These are phyloP conservation scores for Candida pini DNA, from an alignment of 805 yeast species.

Conservation along the genomic window DNA sequence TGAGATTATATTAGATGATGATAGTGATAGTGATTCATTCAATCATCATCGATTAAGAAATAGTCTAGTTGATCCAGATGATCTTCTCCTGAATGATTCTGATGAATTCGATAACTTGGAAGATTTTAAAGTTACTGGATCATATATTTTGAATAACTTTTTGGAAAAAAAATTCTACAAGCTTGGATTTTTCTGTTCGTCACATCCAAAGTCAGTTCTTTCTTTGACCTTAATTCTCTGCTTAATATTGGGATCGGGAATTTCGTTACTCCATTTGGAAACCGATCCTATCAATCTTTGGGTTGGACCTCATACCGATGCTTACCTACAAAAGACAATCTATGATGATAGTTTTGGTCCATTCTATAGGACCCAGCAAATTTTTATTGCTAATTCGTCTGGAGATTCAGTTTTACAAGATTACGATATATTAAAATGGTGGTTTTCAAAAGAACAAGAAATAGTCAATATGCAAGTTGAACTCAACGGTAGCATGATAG, in stretches of 20 bases:
- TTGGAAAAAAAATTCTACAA: constrained; percentile 43
- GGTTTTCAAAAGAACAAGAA: constrained; percentile 73
- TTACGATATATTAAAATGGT: constrained; percentile 76
- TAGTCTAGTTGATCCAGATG: not conserved
- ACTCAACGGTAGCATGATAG: constrained; percentile 10
- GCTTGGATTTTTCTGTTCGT: constrained; percentile 56
- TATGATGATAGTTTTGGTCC: constrained; percentile 86
- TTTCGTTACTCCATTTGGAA: constrained; percentile 53
- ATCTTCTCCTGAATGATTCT: constrained; percentile 9
- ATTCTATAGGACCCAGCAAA: constrained; percentile 83
- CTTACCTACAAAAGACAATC: constrained; percentile 57
- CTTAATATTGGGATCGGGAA: constrained; percentile 45
- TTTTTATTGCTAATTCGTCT: constrained; percentile 63
- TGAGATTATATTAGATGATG: constrained; percentile 1
- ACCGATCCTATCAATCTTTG: constrained; percentile 78
- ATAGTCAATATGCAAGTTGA: constrained; percentile 32
- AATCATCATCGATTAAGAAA: not conserved
- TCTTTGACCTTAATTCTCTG: constrained; percentile 36
- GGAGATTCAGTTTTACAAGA: constrained; percentile 57
- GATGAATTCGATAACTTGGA: constrained; percentile 17
- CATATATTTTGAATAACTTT: constrained; percentile 43
- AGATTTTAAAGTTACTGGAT: constrained; percentile 22
- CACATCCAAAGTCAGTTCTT: constrained; percentile 51
- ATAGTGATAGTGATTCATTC: constrained; percentile 1
- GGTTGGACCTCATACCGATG: constrained; percentile 78